Conservation (phyloP, 148 eudicot species). For the Cornus suecica region DNA sequence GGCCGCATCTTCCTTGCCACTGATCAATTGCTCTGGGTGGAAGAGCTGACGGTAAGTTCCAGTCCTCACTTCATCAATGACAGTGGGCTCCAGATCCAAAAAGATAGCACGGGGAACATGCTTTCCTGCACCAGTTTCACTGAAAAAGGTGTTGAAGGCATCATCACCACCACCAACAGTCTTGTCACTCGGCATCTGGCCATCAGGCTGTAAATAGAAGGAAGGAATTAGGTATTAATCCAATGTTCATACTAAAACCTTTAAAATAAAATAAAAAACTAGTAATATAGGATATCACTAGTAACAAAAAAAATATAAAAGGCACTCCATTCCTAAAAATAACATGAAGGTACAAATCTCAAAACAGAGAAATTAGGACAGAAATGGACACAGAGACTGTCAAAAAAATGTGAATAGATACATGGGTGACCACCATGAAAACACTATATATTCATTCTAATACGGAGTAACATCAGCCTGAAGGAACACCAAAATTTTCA, state of each 20-base stretch:
- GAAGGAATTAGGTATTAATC: neutral
- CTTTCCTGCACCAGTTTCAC: constrained; percentile 38
- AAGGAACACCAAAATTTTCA: neutral
- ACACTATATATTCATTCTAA: neutral
- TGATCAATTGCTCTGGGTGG: constrained; percentile 37
- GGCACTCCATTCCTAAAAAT: no score
- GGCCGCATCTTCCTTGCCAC: constrained; percentile 38
- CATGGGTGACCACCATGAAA: neutral
- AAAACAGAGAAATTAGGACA: no score
- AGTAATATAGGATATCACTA: no score
- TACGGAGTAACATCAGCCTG: neutral
- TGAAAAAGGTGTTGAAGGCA: constrained; percentile 37
- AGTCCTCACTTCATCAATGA: constrained; percentile 40
- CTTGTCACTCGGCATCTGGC: constrained; percentile 38
- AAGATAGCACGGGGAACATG: constrained; percentile 40
- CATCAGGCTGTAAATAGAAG: constrained; percentile 31
- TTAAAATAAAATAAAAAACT: no score
- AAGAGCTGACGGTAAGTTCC: constrained; percentile 38
- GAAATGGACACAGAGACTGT: neutral
- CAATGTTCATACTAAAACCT: neutral
- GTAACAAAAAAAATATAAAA: no score
- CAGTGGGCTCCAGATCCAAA: constrained; percentile 40
- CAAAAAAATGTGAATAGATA: neutral
- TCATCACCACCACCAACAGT: constrained; percentile 34
- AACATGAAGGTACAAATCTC: neutral